Base-by-base conservation (phyloP, 225 moss, liverwort and hornwort species). In the Ulota crispa region DNA sequence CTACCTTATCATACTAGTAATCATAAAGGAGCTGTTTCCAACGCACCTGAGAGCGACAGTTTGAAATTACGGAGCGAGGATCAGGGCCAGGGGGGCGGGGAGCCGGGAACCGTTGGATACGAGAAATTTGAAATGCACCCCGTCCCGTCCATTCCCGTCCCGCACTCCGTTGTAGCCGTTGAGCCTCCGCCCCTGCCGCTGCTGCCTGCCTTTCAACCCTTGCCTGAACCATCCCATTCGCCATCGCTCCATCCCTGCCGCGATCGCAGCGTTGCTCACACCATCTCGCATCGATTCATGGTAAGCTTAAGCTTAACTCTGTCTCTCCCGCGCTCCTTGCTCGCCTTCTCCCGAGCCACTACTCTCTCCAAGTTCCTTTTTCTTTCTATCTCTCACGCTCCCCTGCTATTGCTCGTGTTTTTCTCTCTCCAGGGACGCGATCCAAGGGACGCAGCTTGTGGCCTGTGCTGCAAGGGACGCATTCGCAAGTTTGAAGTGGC, bases 251-350 rank as follows among this genome's bases (percentile, higher is more conserved):
- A 56, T 64, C 70, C 30, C 70, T 70, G 79, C 86, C 86, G 86
- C 79, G 71, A 86, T 83, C 76, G 39, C 70, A 39, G 64, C 76
- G 70, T n/a, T 72, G 13, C 21, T 72, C 81, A 52, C 50, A 64
- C 64, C 64, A 65, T 78, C 73, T 24, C 73, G 74, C 63, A 63
- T 16, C 82, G 34, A 82, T 56, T 64, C 69, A 78, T 86, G 82
- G 86, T 86, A 71, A 64, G 39, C 39, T 2, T 37, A 37, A 71
- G 39, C 39, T 2, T 37, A 37, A 64, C 27, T 1, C n/a, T n/a
- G n/a, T n/a, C 36, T 32, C 60, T 15, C 42, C 41, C 60, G 52
- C 73, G 59, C 77, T n/a, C 26, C 13, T 27, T 6, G 12, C 14
- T 12, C 34, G 15, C 5, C 42, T 39, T 39, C 18, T 21, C 13